A percentile compares a stretch with the other conserved stretches of the same genome.
These are phyloP conservation scores for Phellopilus nigrolimitatus DNA, from an alignment of 1,284 basidiomycete genomes.

Conservation along the genomic window DNA sequence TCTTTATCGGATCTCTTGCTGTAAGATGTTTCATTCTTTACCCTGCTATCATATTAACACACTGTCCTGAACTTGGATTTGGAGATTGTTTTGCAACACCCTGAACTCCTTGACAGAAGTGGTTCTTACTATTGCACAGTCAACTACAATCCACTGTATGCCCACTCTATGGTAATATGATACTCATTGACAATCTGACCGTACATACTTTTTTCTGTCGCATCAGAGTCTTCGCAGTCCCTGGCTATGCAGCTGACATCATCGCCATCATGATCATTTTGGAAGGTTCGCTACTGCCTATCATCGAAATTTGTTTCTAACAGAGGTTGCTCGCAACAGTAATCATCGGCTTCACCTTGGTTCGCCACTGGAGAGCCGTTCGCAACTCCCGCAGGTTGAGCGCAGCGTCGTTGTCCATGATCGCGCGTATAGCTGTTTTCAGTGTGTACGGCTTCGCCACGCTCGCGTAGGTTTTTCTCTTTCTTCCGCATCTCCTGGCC, in stretches of 20 bases:
- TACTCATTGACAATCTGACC: neutral
- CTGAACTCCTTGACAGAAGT: slow-evolving; percentile 7
- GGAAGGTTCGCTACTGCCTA: slow-evolving; percentile 9
- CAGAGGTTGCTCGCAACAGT: neutral
- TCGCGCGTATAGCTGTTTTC: slow-evolving; percentile 16
- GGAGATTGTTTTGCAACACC: slow-evolving; percentile 9
- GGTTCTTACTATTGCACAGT: slow-evolving; percentile 18
- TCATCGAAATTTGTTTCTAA: neutral
- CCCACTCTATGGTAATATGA: neutral
- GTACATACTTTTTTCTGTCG: too few relatives aligned
- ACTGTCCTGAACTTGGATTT: neutral
- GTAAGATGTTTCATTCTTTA: neutral
- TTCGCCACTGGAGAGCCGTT: slow-evolving; percentile 13
- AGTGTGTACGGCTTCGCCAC: slow-evolving; percentile 16
- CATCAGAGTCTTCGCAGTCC: slow-evolving; percentile 6
- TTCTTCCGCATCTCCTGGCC: neutral
- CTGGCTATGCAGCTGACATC: slow-evolving; percentile 15
- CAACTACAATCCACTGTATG: slow-evolving; percentile 14
- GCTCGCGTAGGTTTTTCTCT: slow-evolving; percentile 9
- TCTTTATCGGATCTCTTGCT: slow-evolving; percentile 8
- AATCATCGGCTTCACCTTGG: slow-evolving; percentile 12
- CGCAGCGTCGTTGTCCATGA: slow-evolving; percentile 14
- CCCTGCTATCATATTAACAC: neutral
- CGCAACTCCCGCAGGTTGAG: slow-evolving; percentile 8
- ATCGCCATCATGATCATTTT: slow-evolving; percentile 17